Evolutionary conservation across 345 rosid species (phyloP).

Genomic region (Draba incana): DNA sequence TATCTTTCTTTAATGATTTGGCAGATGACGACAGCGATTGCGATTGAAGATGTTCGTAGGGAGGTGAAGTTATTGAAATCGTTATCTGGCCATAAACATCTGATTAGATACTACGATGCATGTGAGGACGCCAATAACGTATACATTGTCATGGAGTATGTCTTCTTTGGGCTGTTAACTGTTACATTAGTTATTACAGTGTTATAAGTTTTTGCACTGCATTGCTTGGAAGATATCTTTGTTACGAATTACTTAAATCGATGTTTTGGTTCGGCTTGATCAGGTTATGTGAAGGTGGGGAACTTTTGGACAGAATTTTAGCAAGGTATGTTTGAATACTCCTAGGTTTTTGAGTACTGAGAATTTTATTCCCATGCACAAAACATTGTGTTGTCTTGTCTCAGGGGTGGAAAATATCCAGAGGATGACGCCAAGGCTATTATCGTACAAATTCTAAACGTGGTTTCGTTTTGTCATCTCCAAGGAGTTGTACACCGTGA

Average conservation of each 20-base stretch:
- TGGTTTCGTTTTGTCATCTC: slow-evolving; percentile 88
- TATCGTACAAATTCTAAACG: slow-evolving; percentile 67
- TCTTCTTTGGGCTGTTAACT: slow-evolving; percentile 23
- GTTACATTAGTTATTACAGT: slow-evolving; percentile 25
- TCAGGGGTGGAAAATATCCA: slow-evolving; percentile 76
- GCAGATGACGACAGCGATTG: slow-evolving; percentile 88
- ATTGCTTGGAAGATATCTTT: slow-evolving; percentile 12
- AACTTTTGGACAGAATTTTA: slow-evolving; percentile 82
- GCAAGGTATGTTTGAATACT: slow-evolving; percentile 53
- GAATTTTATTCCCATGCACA: background rate
- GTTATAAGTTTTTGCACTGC: background rate
- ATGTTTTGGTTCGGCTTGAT: slow-evolving; percentile 30
- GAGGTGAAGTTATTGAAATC: slow-evolving; percentile 82
- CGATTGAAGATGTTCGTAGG: slow-evolving; percentile 92
- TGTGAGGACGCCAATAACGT: slow-evolving; percentile 84
- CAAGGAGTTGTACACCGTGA: slow-evolving; percentile 93
- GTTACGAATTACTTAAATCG: slow-evolving; percentile 3
- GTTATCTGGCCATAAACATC: slow-evolving; percentile 75
- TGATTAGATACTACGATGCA: slow-evolving; percentile 76
- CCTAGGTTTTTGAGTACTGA: background rate
- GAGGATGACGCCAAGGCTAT: slow-evolving; percentile 85
- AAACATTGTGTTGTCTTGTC: slow-evolving; percentile 23
- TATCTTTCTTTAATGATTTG: slow-evolving; percentile 34
- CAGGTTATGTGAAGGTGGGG: slow-evolving; percentile 90
- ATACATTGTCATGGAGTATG: slow-evolving; percentile 94